phyloP scores from a whole-genome alignment of 2,329 filamentous ascomycete species.

The Pleurostoma richardsiae region DNA sequence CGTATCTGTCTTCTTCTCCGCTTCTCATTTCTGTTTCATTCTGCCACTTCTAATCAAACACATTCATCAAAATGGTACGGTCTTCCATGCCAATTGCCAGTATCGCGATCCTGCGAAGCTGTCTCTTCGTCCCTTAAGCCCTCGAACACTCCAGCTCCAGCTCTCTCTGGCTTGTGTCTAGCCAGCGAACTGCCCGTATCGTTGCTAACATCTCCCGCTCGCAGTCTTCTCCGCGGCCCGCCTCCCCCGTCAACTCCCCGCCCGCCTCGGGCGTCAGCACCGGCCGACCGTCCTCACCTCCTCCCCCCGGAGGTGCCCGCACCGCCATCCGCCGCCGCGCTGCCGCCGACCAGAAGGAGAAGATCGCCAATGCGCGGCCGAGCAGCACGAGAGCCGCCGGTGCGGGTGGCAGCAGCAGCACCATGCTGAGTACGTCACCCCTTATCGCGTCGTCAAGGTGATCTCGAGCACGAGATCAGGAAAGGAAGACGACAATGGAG shows the following conservation, averaged over 20 bases:
- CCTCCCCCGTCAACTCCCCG: slow-evolving; percentile 52
- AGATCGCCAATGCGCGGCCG: slow-evolving; percentile 88
- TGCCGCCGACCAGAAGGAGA: slow-evolving; percentile 95
- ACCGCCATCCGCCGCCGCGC: slow-evolving; percentile 93
- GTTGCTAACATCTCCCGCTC: slow-evolving; percentile 9
- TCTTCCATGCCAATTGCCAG: neutral
- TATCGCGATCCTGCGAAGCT: too few species aligned
- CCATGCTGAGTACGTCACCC: slow-evolving; percentile 79
- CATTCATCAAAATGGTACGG: slow-evolving; percentile 13
- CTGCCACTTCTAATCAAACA: slow-evolving; percentile 21
- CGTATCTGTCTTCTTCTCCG: neutral
- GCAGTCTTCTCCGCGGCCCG: slow-evolving; percentile 54
- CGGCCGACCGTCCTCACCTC: slow-evolving; percentile 77
- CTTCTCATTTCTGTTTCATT: slow-evolving; percentile 20
- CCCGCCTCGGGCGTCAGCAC: slow-evolving; percentile 62
- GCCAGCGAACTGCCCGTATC: too few species aligned
- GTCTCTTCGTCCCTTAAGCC: too few species aligned
- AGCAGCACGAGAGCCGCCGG: slow-evolving; percentile 90
- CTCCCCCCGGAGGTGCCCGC: slow-evolving; percentile 87
- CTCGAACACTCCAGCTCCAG: too few species aligned
- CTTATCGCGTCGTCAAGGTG: neutral
- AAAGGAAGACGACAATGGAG: neutral
- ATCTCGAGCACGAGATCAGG: too few species aligned
- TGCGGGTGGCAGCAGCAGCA: slow-evolving; percentile 93
- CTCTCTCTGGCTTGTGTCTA: too few species aligned